Evolutionary conservation across 2,329 filamentous ascomycete species (phyloP), one percentile per base, ranked within the genome.

Genomic region (Colletotrichum sp.): DNA sequence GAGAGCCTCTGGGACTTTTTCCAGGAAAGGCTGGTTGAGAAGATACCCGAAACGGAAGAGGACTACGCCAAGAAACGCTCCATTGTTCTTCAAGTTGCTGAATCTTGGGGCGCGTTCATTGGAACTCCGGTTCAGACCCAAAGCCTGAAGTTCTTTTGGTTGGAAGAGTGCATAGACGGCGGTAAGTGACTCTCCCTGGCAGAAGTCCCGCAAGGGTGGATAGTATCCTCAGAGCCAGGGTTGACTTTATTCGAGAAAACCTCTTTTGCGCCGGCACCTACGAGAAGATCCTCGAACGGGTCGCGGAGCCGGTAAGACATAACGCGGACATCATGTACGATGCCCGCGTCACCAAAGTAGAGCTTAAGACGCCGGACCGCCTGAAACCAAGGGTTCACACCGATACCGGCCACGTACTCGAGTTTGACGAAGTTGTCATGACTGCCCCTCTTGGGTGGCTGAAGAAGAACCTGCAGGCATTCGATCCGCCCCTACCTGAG

Each of bases 121-220:
- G 94, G 94, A 16, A 93, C 90, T 75, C 89, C 91, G 1, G 87
- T 94, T 10, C 85, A 88, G 68, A 89, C 81, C 30, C 94, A 96
- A 82, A 95, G 93, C 79, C 86, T 95, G 36, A 94, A 93, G 85
- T 95, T 92, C 85, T 94, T 95, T 82, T 95, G 93, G 93, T 82
- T 96, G 7, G 94, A 96, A 81, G 93, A 95, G 83, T 95, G 93
- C 78, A 92, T 95, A 68, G 93, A 95, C 81, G 94, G 93, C 62
- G 90, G 91, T 91, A 81, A 79, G 86, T 79, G 28, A 28, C n/a
- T 62, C 10, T 21, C 44, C 21, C 8, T 39, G 28, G 21, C 26
- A 16, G 34, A 8, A 67, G 24, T n/a, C 72, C 28, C 8, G 21
- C 16, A 6, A 32, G 68, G 28, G 9, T 21, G 66, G 32, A 59